Percentiles rank a stretch among this genome's conserved stretches.
phyloP scores from a whole-genome alignment of 2,329 filamentous ascomycete genomes.

The Fusarium phyllophilum region DNA sequence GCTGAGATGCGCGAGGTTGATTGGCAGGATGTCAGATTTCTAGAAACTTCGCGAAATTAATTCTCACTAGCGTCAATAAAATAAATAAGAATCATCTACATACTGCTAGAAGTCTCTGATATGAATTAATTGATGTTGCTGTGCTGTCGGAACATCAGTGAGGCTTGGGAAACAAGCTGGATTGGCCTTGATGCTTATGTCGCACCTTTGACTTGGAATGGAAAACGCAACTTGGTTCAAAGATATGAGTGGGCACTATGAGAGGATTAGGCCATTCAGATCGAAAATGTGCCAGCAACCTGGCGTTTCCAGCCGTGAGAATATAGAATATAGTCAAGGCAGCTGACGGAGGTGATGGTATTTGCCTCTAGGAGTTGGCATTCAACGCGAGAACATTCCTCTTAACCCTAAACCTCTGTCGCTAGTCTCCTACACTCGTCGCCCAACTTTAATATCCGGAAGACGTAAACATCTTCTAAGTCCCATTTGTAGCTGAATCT shows the following conservation, averaged over 20 bases:
- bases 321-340: rapidly evolving
- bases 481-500: background rate
- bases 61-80: background rate
- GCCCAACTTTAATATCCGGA: rapidly evolving
- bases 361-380: background rate
- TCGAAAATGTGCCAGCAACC: rapidly evolving
- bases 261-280: background rate
- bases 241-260: too few relatives aligned
- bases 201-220: background rate
- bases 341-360: background rate
- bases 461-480: background rate
- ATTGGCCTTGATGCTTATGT: rapidly evolving
- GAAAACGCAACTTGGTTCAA: background rate
- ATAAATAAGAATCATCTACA: background rate
- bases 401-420: too few relatives aligned
- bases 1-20: background rate
- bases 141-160: background rate
- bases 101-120: background rate
- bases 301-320: rapidly evolving
- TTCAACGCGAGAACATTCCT: background rate
- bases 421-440: too few relatives aligned
- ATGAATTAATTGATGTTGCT: rapidly evolving
- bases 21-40: background rate
- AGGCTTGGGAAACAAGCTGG: too few relatives aligned
- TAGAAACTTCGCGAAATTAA: background rate